Base-by-base conservation (phyloP, 169 alveolate species). In the Cyclospora cayetanensis region DNA sequence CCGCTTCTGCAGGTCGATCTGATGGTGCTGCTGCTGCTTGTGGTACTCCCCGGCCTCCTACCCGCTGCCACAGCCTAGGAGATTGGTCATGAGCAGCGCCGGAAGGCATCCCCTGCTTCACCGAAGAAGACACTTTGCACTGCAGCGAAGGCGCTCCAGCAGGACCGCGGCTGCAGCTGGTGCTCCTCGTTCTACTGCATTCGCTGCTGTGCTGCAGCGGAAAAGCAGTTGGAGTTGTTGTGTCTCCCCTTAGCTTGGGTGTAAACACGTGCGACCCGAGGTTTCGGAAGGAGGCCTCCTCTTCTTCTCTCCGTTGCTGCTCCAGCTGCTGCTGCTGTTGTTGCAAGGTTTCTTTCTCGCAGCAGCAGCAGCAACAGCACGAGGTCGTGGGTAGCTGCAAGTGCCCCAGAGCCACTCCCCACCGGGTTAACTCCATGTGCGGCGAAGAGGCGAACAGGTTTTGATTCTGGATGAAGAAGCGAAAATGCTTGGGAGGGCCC, bases 331-430 rank as follows among this genome's bases (percentile, higher is more conserved):
- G n/a, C 86, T 76, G 86, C 79, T 29, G 79, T 43, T 43, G 63
- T 41, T 41, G 63, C 65, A 7, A n/a, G 37, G 31, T 7, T 4
- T 1, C 39, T 12, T 29, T 41, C 55, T 4, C 46, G 46, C 68
- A 22, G 91, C 65, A 63, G 91, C 91, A 85, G 83, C 91, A 66
- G 70, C 85, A 65, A 72, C 91, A 85, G 66, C 85, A 85, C 4
- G 91, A 85, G 4, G 91, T 63, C 12, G 91, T 63, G 20, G 91
- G 66, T 22, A 85, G 91, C 83, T 85, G 91, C 52, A 85, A 15
- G 29, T 43, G 70, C 12, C 91, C 91, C 1, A 85, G 22, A 12
- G 91, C 91, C 11, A 85, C 1, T 0, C 91, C 91, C 83, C 83
- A 66, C 1, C 79, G 27, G 29, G 91, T 85, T 42, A 85, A 20